A percentile compares a stretch with the other conserved stretches of the same genome.
phyloP scores from a whole-genome alignment of 2,329 filamentous ascomycete species.

The Aureobasidium sp. region DNA sequence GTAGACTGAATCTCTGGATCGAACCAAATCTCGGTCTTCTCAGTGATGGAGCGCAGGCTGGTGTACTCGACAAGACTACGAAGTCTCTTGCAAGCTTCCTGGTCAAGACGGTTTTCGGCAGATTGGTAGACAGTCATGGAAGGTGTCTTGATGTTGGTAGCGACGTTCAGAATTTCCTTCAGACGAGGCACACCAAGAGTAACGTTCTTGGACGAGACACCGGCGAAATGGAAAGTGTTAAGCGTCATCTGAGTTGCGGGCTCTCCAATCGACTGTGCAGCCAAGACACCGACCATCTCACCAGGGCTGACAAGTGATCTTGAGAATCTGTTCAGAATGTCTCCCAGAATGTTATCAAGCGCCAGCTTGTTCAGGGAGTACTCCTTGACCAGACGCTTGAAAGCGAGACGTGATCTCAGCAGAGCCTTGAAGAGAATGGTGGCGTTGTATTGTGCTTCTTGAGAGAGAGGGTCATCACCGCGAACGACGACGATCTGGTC shows the following conservation, averaged over 20 bases:
- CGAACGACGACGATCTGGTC: constrained; percentile 77
- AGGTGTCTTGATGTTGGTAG: constrained; percentile 96
- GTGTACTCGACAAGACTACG: constrained; percentile 92
- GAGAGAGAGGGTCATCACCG: constrained; percentile 72
- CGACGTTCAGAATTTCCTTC: constrained; percentile 98
- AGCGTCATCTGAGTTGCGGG: constrained; percentile 98
- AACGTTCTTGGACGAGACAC: constrained; percentile 99
- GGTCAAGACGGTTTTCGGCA: constrained; percentile 52
- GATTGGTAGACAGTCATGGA: constrained; percentile 90
- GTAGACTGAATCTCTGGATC: constrained; percentile 85
- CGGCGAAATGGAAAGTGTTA: constrained; percentile 99
- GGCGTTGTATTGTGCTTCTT: constrained; percentile 80
- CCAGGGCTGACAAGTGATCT: constrained; percentile 81
- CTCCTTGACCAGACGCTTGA: constrained; percentile 82
- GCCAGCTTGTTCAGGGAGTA: constrained; percentile 84
- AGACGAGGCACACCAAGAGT: constrained; percentile 97
- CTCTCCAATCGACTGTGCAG: constrained; percentile 97
- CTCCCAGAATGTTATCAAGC: constrained; percentile 85
- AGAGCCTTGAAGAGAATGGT: constrained; percentile 90
- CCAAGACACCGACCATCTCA: constrained; percentile 97
- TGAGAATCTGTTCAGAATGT: constrained; percentile 82
- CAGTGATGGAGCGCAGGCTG: constrained; percentile 82
- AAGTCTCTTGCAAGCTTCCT: constrained; percentile 76
- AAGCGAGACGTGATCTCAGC: constrained; percentile 80
- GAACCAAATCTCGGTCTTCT: constrained; percentile 93